Evolutionary conservation across 2,329 filamentous ascomycete genomes (phyloP), one percentile per base, ranked within the genome.

Genomic region (Coleophoma eucalyptorum): DNA sequence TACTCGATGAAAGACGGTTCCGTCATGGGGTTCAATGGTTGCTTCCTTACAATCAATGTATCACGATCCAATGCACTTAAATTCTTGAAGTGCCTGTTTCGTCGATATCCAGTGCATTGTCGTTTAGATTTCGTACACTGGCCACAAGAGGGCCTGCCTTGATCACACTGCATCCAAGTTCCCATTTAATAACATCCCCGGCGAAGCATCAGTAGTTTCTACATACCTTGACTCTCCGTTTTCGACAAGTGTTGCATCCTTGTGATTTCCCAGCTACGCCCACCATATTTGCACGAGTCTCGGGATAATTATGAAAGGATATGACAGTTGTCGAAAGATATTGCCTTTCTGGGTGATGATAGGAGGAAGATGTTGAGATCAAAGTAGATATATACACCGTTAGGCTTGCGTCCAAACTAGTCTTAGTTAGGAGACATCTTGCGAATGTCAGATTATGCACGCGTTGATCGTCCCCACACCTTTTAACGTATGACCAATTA

Each of bases 61-160:
- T 46, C 48, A 33, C 31, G 48, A 50, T 53, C 51, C 48, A 53
- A 46, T 38, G 51, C 47, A 42, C 48, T 53, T 37, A 53, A 48
- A 38, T 53, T 53, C 37, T 53, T 53, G 51, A 53, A 53, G 42
- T 53, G 43, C 26, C 48, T 50, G 43, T 53, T 49, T 32, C 51
- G 51, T 48, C 50, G 43, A 43, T 53, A 53, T 42, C 51, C 51
- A 48, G 47, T 49, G 18, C 48, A 53, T 31, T 43, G 41, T 43
- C 51, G 48, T 18, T 47, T 50, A 33, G 37, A 50, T 48, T 50
- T 53, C 35, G n/a, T 35, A 49, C 48, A 53, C 43, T 53, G 51
- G 34, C 51, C 51, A 44, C 51, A 53, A 43, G 43, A 50, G 19
- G 51, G 51, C 31, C 33, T 50, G 43, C 37, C 43, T 50, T 50